Base-by-base conservation (phyloP, 768 basidiomycete genomes). In the Boletus speciosus region DNA sequence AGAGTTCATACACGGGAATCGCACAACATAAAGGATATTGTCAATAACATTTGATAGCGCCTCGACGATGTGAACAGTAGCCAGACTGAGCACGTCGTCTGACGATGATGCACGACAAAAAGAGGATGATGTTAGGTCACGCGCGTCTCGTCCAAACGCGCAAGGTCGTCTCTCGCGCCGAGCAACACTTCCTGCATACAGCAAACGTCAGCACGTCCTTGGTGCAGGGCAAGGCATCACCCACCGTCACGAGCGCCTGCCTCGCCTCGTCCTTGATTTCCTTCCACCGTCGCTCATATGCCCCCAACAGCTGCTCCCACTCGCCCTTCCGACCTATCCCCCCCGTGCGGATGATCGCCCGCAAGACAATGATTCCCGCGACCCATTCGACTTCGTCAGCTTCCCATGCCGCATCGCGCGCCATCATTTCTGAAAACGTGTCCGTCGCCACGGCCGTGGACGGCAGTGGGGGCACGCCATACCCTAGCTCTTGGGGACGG, bases 361-460 rank as follows among this genome's bases (percentile, higher is more conserved):
- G 70, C 52, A 85, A 63, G 25, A 84, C 76, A 59, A 79, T 81
- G 42, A 83, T 79, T 4, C 84, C 84, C 19, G 82, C 81, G 16
- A 83, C 82, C 84, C 83, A 85, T 63, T 84, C 83, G 31, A 84
- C 84, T 61, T 85, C 84, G 51, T 84, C 83, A 0, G 74, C 53
- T 63, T 84, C 83, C 84, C 84, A 85, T 15, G 84, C 82, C 16
- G 81, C 79, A 59, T 85, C 84, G n/a, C 82, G 71, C 5, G 78
- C 83, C 64, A 83, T 76, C 77, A 80, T 77, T 64, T 83, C 81
- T 1, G 80, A 81, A 61, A 83, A 80, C 72, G 52, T 77, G 70
- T 25, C 76, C 75, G 62, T 74, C 19, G 11, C 9, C 1, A 23
- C 6, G 4, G 42, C 15, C 19, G 49, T 16, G 25, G 48, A 36